Conservation (phyloP, 164 flowering plant species). For the Liriodendron chinense region DNA sequence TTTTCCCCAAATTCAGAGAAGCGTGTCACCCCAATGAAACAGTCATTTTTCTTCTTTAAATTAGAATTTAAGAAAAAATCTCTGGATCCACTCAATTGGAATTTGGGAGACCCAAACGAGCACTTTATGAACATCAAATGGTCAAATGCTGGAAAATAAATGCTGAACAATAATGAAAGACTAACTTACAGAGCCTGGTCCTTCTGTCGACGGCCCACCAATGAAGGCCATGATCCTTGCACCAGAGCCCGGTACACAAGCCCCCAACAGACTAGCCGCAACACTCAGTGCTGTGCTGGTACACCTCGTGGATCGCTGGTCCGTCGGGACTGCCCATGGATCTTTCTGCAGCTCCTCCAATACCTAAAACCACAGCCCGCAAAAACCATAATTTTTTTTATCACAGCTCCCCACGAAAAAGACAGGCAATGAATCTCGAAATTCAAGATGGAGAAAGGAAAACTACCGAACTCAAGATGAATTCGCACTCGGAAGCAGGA, state of each 20-base stretch:
- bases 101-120: no score
- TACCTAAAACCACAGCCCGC: conserved; percentile 37
- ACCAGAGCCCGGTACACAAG: conserved; percentile 93
- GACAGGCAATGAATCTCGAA: neutral
- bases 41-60: no score
- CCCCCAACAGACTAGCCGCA: conserved; percentile 84
- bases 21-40: no score
- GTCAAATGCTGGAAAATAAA: neutral
- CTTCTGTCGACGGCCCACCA: conserved; percentile 97
- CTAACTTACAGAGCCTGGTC: conserved; percentile 77
- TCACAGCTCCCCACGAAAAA: neutral
- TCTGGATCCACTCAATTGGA: no score
- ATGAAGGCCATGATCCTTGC: conserved; percentile 93
- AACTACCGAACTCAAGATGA: conserved; percentile 67
- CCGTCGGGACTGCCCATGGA: conserved; percentile 77
- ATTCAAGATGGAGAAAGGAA: neutral
- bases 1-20: no score
- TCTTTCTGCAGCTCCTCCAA: conserved; percentile 94
- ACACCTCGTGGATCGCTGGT: conserved; percentile 83
- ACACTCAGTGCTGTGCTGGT: conserved; percentile 81
- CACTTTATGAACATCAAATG: neutral
- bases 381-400: neutral
- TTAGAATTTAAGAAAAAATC: no score
- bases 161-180: neutral
- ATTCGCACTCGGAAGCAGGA: conserved; percentile 90